Conservation (phyloP, 768 basidiomycete species). For the Nidularia pulvinata region DNA sequence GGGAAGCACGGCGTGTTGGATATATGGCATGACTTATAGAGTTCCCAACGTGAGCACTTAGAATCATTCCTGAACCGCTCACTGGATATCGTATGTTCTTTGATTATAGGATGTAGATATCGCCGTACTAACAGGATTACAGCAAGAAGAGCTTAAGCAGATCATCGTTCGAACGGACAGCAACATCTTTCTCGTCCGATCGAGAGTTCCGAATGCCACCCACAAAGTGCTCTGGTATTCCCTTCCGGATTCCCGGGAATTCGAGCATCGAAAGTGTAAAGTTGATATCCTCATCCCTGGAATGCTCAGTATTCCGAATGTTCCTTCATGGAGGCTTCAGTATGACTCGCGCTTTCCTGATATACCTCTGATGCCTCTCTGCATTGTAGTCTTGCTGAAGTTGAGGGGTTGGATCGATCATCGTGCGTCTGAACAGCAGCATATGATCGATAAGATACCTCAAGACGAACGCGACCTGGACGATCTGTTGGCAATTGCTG, state of each 20-base stretch:
- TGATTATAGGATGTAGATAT: slow-evolving; percentile 34
- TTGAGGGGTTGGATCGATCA: slow-evolving; percentile 42
- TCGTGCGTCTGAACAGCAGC: slow-evolving; percentile 17
- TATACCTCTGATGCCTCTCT: slow-evolving; percentile 35
- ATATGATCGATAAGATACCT: slow-evolving; percentile 33
- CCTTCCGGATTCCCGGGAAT: background rate
- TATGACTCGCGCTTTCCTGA: slow-evolving; percentile 11
- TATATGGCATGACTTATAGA: slow-evolving; percentile 30
- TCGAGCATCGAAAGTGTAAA: slow-evolving; percentile 18
- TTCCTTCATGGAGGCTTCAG: slow-evolving; percentile 15
- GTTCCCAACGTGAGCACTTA: slow-evolving; percentile 28
- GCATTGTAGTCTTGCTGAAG: slow-evolving; percentile 36
- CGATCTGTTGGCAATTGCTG: slow-evolving; percentile 35
- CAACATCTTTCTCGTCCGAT: slow-evolving; percentile 8
- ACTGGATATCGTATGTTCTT: background rate
- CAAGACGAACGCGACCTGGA: slow-evolving; percentile 39
- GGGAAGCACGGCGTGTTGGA: slow-evolving; percentile 34
- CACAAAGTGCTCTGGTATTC: slow-evolving; percentile 7
- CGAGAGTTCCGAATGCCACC: slow-evolving; percentile 3
- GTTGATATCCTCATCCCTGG: slow-evolving; percentile 33
- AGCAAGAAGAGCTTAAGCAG: slow-evolving; percentile 6
- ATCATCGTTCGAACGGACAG: background rate
- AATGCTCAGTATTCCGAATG: slow-evolving; percentile 26
- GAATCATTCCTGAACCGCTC: background rate
- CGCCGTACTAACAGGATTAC: slow-evolving; percentile 14